phyloP scores from a whole-genome alignment of 768 basidiomycete species.

The Kwoniella sp. region DNA sequence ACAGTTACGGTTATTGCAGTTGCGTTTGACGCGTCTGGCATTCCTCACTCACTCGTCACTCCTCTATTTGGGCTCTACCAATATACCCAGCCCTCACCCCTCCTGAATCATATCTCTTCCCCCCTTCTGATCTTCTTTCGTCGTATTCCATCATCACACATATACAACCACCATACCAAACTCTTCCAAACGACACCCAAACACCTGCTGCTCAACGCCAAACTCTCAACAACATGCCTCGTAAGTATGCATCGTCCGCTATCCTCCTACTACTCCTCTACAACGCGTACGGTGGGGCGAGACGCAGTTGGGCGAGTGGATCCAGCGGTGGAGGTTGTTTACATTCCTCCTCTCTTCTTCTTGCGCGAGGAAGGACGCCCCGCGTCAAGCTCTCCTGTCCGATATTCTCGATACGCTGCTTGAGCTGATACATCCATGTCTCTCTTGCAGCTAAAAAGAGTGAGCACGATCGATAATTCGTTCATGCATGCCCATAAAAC shows the following conservation, averaged over 20 bases:
- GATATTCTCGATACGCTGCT: no score
- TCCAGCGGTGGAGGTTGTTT: slow-evolving; percentile 32
- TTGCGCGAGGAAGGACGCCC: neutral
- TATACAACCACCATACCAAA: slow-evolving; percentile 13
- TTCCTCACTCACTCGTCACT: neutral
- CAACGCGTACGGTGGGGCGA: neutral
- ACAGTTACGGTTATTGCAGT: neutral
- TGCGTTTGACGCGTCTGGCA: neutral
- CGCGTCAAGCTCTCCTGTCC: neutral
- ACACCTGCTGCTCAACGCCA: slow-evolving; percentile 5
- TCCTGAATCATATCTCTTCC: slow-evolving; percentile 11
- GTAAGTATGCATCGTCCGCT: slow-evolving; percentile 38
- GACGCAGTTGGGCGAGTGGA: no score
- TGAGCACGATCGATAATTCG: slow-evolving; percentile 32
- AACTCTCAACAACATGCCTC: slow-evolving; percentile 42
- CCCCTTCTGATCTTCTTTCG: slow-evolving; percentile 19
- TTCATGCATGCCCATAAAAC: slow-evolving; percentile 6
- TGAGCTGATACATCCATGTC: neutral
- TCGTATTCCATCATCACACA: slow-evolving; percentile 7
- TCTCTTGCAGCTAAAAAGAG: slow-evolving; percentile 45
- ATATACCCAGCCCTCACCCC: slow-evolving; percentile 5
- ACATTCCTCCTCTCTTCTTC: slow-evolving; percentile 1
- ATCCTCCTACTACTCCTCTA: neutral
- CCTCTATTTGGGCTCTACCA: neutral
- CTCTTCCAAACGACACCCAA: slow-evolving; percentile 1